phyloP scores from a whole-genome alignment of 176 grass and related monocot genomes.

The sorghum (Sorghum bicolor) region DNA sequence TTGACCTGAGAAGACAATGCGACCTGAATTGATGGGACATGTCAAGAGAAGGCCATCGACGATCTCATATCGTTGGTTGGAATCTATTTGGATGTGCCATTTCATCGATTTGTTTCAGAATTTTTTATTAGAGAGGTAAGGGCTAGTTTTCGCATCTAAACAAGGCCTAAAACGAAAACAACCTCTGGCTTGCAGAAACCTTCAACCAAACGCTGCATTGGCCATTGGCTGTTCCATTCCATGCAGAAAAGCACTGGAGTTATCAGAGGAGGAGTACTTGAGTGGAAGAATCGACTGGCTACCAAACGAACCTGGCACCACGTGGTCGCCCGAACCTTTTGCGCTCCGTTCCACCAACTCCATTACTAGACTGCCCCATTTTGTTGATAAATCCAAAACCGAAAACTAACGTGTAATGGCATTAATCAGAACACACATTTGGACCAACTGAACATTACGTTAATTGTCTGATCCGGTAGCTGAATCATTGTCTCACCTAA shows the following conservation, averaged over 20 bases:
- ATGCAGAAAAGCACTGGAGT: not conserved
- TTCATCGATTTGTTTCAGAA: not conserved
- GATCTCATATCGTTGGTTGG: too few species aligned
- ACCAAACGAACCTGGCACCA: slow-evolving; percentile 20
- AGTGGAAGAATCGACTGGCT: slow-evolving; percentile 4
- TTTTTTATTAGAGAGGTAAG: not conserved
- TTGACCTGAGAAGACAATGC: not conserved
- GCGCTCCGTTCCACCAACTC: not conserved
- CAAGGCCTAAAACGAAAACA: too few species aligned
- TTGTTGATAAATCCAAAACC: slow-evolving; percentile 33
- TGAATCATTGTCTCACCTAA: not conserved
- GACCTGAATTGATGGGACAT: not conserved
- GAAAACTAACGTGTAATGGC: slow-evolving; percentile 1
- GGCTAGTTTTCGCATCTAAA: too few species aligned
- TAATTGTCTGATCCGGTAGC: not conserved
- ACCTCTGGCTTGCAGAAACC: too few species aligned
- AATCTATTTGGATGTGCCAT: not conserved
- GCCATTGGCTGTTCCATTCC: not conserved
- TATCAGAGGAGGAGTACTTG: too few species aligned
- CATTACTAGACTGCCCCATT: not conserved
- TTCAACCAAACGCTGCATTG: not conserved
- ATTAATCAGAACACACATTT: slow-evolving; percentile 6
- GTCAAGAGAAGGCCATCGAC: not conserved
- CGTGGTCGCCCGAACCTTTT: slow-evolving; percentile 23
- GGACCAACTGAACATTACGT: not conserved